Evolutionary conservation across 345 rosid genomes (phyloP).

Genomic region (Rhizophora mangle): DNA sequence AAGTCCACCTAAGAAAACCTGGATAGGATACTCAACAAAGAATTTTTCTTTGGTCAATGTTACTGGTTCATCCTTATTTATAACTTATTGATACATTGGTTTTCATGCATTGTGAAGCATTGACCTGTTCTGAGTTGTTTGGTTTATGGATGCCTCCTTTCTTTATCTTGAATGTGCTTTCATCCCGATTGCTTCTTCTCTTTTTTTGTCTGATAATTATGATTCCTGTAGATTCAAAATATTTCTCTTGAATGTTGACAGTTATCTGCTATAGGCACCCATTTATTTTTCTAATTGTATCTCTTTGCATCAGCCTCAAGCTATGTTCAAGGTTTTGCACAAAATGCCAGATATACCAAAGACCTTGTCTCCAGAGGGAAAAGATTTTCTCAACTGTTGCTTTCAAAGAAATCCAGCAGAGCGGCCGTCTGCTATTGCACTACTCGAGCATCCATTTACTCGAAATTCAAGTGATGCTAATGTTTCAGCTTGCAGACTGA

Average conservation of each 20-base stretch:
- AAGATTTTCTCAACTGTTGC: conserved; percentile 58
- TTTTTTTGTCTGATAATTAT: background rate
- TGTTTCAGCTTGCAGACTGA: conserved; percentile 14
- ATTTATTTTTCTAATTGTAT: conserved; percentile 7
- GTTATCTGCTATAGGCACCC: background rate
- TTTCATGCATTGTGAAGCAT: background rate
- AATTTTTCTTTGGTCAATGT: background rate
- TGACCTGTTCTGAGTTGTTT: too few relatives aligned
- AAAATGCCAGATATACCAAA: conserved; percentile 54
- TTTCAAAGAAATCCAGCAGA: conserved; percentile 59
- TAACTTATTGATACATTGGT: background rate
- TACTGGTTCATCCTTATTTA: background rate
- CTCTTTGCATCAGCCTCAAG: conserved; percentile 48
- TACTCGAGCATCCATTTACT: conserved; percentile 62
- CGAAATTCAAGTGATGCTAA: conserved; percentile 37
- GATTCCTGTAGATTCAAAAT: background rate
- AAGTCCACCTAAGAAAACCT: too few relatives aligned
- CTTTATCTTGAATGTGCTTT: background rate
- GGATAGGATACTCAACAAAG: background rate
- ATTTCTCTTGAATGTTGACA: background rate
- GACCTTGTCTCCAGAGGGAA: conserved; percentile 49
- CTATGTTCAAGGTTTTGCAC: conserved; percentile 62
- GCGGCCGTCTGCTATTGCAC: conserved; percentile 44
- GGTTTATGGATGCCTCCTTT: background rate
- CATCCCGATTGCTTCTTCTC: background rate